These are phyloP conservation scores for Fallopia convolvulus DNA, from an alignment of 148 eudicot species.

Conservation along the genomic window DNA sequence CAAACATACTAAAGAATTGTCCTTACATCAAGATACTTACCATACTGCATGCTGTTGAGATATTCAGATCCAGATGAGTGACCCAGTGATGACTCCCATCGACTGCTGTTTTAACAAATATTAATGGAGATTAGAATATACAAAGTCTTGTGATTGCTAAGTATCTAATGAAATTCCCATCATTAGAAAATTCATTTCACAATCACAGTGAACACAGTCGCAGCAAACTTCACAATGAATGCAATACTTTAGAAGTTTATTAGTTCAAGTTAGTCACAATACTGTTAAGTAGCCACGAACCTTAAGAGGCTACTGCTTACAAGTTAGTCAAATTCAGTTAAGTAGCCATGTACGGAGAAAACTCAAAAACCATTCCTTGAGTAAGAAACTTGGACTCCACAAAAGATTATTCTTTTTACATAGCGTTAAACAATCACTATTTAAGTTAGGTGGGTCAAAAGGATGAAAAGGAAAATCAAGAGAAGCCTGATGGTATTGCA, in stretches of 20 bases:
- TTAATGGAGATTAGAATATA: not conserved
- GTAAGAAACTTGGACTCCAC: not conserved
- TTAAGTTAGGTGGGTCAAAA: not conserved
- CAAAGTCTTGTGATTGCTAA: not conserved
- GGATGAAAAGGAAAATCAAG: not conserved
- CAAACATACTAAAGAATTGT: not conserved
- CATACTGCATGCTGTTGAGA: constrained; percentile 51
- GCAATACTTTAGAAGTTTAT: not conserved
- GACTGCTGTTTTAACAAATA: constrained; percentile 24
- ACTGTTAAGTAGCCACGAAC: not conserved
- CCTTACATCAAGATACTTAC: constrained; percentile 26
- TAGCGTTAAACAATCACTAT: not conserved
- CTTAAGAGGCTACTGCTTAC: not conserved
- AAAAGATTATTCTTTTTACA: not conserved
- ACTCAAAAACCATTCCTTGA: not conserved
- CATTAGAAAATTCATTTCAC: not conserved
- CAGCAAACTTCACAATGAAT: not conserved
- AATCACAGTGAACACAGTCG: not conserved
- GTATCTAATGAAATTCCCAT: not conserved
- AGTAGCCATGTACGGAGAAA: not conserved
- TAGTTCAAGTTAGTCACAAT: not conserved
- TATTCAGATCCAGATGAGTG: constrained; percentile 66
- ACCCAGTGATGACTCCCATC: constrained; percentile 81
- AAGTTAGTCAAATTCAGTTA: not conserved
- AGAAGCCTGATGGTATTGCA: not conserved